Base-by-base conservation (phyloP, 2,329 filamentous ascomycete species). In the Diaporthe velutina region DNA sequence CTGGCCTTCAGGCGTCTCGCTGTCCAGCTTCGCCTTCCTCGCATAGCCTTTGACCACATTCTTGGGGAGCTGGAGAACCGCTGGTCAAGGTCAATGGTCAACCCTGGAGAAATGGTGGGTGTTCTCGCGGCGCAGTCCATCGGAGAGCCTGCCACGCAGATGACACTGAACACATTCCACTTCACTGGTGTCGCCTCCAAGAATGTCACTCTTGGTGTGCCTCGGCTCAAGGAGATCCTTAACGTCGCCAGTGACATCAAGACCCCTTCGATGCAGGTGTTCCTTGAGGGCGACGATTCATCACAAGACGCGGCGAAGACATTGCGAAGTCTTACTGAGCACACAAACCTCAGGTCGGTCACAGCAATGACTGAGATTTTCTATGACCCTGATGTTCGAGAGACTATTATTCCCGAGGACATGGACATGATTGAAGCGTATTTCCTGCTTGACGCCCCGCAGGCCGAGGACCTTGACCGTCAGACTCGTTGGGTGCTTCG, bases 131-230 rank as follows among this genome's bases (percentile, higher is more conserved):
- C 97, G 9, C 97, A 99, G 86, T 99, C 97, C 42, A 99, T 99
- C 82, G 97, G 97, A 87, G 97, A 99, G 85, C 97, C 97, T 54
- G 97, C 97, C 30, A 99, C 97, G 1, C 97, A 99, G 88, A 99
- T 99, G 97, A 99, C 97, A 1, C 87, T 99, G 76, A 99, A 99
- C 87, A 99, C 97, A 33, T 99, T 99, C 93, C 97, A 99, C 89
- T 99, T 99, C 84, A 96, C 97, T 84, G 97, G 97, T 98, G 95
- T 99, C 76, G 98, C 97, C 50, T 98, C 96, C 33, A 99, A 99
- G 93, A 99, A 99, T 89, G 96, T 99, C 73, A 99, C 97, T 0
- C 93, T 99, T 66, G 97, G 97, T 95, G 97, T 99, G 57, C 97
- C 97, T 57, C 96, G 97, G 92, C 91, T 99, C 67, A 99, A 99